Conservation (phyloP, 1,139 yeast species). For the Kluyveromyces sp. region DNA sequence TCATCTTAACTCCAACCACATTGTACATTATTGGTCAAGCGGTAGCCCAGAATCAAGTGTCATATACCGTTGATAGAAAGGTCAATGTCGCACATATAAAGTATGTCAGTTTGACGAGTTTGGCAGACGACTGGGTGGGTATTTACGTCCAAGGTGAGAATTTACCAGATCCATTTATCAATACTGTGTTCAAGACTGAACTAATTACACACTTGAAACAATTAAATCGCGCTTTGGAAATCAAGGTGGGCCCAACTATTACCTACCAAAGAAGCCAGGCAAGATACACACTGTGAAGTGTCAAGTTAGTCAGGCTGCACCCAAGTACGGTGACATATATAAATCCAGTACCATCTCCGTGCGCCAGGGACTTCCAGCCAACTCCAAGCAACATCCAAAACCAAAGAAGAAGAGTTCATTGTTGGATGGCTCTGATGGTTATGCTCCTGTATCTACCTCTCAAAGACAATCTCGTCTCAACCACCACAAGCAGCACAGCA, state of each 20-base stretch:
- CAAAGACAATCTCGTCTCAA: slow-evolving; percentile 7
- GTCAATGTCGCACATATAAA: slow-evolving; percentile 56
- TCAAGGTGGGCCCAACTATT: slow-evolving; percentile 66
- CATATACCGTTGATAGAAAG: slow-evolving; percentile 56
- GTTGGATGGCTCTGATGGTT: neutral
- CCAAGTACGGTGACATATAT: slow-evolving; percentile 61
- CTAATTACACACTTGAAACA: slow-evolving; percentile 67
- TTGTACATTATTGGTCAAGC: slow-evolving; percentile 68
- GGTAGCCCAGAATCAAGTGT: slow-evolving; percentile 64
- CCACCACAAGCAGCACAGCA: neutral
- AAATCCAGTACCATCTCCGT: slow-evolving; percentile 87
- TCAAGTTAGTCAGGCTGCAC: slow-evolving; percentile 51
- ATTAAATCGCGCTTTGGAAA: slow-evolving; percentile 48
- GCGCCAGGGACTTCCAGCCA: slow-evolving; percentile 70
- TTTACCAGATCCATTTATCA: slow-evolving; percentile 72
- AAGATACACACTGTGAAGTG: slow-evolving; percentile 69
- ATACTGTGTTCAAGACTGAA: slow-evolving; percentile 84
- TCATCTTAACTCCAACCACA: slow-evolving; percentile 54
- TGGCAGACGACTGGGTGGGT: slow-evolving; percentile 93
- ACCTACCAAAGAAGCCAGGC: slow-evolving; percentile 86
- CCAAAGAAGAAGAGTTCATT: slow-evolving; percentile 44
- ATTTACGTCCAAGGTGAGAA: slow-evolving; percentile 50
- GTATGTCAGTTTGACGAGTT: slow-evolving; percentile 59
- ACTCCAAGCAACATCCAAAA: slow-evolving; percentile 59
- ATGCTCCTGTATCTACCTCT: slow-evolving; percentile 11